Conservation (phyloP, 345 rosid species). For the Punica granatum region DNA sequence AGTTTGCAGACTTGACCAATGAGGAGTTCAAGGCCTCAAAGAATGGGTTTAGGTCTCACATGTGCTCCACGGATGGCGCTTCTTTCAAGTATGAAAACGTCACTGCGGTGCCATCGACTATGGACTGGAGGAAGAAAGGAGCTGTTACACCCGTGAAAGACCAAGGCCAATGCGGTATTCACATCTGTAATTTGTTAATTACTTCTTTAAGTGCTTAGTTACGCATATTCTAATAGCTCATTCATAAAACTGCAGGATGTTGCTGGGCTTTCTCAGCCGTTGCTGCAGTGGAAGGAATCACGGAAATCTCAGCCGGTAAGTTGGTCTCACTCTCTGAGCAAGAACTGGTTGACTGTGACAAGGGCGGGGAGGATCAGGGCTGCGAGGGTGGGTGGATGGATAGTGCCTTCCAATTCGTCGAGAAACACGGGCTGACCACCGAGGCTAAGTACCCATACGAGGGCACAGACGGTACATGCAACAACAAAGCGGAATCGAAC, state of each 20-base stretch:
- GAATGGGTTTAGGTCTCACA: conserved; percentile 32
- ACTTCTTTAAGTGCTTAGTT: neutral
- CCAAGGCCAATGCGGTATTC: conserved; percentile 51
- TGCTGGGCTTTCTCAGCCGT: conserved; percentile 52
- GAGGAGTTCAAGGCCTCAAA: conserved; percentile 32
- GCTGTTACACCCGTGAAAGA: conserved; percentile 42
- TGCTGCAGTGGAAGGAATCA: conserved; percentile 42
- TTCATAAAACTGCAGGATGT: conserved; percentile 20
- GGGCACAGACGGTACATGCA: conserved; percentile 20
- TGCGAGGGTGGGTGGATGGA: conserved; percentile 32
- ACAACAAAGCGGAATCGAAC: conserved; percentile 5
- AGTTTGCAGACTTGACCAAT: conserved; percentile 38
- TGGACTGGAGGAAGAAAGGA: conserved; percentile 51
- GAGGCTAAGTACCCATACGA: conserved; percentile 23
- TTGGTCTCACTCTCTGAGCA: too few relatives aligned
- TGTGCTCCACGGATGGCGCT: conserved; percentile 14
- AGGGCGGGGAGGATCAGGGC: conserved; percentile 31
- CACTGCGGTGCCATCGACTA: conserved; percentile 19
- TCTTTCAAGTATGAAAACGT: conserved; percentile 32
- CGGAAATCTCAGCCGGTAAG: conserved; percentile 20
- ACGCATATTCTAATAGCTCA: neutral
- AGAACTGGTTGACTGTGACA: too few relatives aligned
- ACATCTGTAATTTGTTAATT: neutral
- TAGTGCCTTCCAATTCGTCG: conserved; percentile 20
- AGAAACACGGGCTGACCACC: conserved; percentile 21